These are phyloP conservation scores for Jamesozyma lodderae DNA, from an alignment of 805 yeast genomes.

Conservation along the genomic window DNA sequence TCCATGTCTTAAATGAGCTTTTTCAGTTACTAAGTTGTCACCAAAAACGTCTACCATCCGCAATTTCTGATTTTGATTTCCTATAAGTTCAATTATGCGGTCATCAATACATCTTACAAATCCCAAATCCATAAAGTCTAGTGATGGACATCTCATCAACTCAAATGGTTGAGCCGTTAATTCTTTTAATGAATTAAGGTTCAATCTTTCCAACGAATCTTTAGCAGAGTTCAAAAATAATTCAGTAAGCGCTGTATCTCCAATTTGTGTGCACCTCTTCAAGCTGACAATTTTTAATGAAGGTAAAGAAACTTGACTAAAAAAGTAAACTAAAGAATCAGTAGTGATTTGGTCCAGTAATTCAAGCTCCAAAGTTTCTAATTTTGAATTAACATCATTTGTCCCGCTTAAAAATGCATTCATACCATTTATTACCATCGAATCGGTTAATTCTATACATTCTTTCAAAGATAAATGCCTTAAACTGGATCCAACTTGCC, in stretches of 20 bases:
- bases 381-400: conserved; percentile 5
- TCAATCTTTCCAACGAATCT: conserved; percentile 57
- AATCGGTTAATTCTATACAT: conserved; percentile 64
- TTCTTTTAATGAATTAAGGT: conserved; percentile 61
- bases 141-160: conserved; percentile 44
- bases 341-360: conserved; percentile 58
- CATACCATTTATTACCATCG: conserved; percentile 46
- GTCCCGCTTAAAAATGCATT: conserved; percentile 44
- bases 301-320: conserved; percentile 37
- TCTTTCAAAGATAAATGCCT: conserved; percentile 57
- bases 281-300: conserved; percentile 56
- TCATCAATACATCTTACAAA: conserved; percentile 75
- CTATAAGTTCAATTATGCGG: conserved; percentile 46
- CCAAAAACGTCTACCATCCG: conserved; percentile 75
- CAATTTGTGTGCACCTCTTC: conserved; percentile 55
- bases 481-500: conserved; percentile 54
- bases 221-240: conserved; percentile 50
- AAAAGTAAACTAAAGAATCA: conserved; percentile 52
- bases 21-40: conserved; percentile 53
- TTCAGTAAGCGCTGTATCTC: conserved; percentile 53
- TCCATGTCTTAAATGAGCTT: conserved; percentile 44
- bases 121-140: conserved; percentile 66
- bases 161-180: conserved; percentile 45
- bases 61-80: conserved; percentile 52
- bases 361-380: conserved; percentile 51